phyloP scores from a whole-genome alignment of 768 basidiomycete species.

The Botryobasidium botryosum region DNA sequence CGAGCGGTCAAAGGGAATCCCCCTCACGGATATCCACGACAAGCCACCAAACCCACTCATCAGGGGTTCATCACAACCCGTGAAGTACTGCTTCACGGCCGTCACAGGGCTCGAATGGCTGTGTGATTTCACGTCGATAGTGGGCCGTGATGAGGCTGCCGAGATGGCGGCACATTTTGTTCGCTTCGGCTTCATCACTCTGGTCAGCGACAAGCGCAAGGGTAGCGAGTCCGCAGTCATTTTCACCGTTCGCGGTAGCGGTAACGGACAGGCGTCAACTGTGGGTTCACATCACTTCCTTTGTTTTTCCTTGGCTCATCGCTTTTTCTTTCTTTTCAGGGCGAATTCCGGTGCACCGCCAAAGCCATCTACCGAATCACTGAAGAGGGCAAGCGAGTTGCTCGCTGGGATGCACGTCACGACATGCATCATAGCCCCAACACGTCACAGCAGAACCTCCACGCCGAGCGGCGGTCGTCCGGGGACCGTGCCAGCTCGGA shows the following conservation, averaged over 20 bases:
- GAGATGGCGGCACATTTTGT: constrained; percentile 98
- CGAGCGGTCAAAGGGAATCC: constrained; percentile 59
- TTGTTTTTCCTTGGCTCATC: too few relatives aligned
- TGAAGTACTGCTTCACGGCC: constrained; percentile 61
- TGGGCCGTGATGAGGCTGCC: constrained; percentile 88
- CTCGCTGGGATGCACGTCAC: constrained; percentile 62
- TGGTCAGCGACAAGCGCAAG: constrained; percentile 84
- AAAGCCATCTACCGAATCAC: constrained; percentile 93
- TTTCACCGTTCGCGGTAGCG: constrained; percentile 73
- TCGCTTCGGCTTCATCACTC: constrained; percentile 72
- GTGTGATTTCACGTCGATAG: constrained; percentile 90
- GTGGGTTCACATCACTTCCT: constrained; percentile 13
- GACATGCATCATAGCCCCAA: too few relatives aligned
- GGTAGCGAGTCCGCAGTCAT: constrained; percentile 86
- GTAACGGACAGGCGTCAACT: constrained; percentile 16
- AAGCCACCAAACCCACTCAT: constrained; percentile 37
- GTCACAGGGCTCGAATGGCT: constrained; percentile 90
- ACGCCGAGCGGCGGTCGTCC: constrained; percentile 7
- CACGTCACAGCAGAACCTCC: too few relatives aligned
- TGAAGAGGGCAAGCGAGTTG: constrained; percentile 72
- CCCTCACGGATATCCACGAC: constrained; percentile 54
- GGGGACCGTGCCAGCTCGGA: constrained; percentile 6
- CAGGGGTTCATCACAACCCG: constrained; percentile 37
- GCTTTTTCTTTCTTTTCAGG: constrained; percentile 28
- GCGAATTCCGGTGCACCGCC: constrained; percentile 91